These are phyloP conservation scores for Colletotrichum godetiae DNA, from an alignment of 2,329 filamentous ascomycete species.

Conservation along the genomic window DNA sequence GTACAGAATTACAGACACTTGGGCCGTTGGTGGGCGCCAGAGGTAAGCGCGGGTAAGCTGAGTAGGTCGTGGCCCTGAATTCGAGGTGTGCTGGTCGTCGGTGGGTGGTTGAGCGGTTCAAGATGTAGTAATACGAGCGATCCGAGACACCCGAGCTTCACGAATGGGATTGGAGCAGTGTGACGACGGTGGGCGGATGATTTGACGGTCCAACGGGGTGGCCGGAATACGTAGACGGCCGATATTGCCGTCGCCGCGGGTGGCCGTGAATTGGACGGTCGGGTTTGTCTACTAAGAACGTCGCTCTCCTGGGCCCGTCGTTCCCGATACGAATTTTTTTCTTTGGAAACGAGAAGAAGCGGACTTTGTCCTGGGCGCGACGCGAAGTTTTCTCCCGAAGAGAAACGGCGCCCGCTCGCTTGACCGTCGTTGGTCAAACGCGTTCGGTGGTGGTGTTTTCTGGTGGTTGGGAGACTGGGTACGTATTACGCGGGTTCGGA, in stretches of 20 bases:
- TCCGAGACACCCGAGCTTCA: conserved; percentile 25
- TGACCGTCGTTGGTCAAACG: conserved; percentile 7
- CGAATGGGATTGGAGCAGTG: background rate
- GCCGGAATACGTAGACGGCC: conserved; percentile 4
- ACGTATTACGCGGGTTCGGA: conserved; percentile 20
- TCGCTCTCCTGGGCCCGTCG: conserved; percentile 20
- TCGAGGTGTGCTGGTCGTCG: background rate
- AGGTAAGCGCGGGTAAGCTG: background rate
- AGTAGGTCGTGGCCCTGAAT: background rate
- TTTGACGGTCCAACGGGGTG: conserved; percentile 11
- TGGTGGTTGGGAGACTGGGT: conserved; percentile 25
- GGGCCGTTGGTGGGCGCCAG: background rate
- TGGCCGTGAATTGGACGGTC: background rate
- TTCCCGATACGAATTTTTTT: conserved; percentile 10
- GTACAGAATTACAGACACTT: background rate
- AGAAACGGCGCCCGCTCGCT: background rate
- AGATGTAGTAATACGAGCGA: conserved; percentile 24
- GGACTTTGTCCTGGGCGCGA: conserved; percentile 5
- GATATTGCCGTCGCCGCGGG: background rate
- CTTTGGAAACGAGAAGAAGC: conserved; percentile 10
- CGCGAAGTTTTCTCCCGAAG: background rate
- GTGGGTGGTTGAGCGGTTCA: background rate
- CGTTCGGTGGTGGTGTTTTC: conserved; percentile 4
- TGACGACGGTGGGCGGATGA: conserved; percentile 10
- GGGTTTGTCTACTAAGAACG: background rate